phyloP scores from a whole-genome alignment of 1,284 basidiomycete species.

The Tetrapyrgos nigripes region DNA sequence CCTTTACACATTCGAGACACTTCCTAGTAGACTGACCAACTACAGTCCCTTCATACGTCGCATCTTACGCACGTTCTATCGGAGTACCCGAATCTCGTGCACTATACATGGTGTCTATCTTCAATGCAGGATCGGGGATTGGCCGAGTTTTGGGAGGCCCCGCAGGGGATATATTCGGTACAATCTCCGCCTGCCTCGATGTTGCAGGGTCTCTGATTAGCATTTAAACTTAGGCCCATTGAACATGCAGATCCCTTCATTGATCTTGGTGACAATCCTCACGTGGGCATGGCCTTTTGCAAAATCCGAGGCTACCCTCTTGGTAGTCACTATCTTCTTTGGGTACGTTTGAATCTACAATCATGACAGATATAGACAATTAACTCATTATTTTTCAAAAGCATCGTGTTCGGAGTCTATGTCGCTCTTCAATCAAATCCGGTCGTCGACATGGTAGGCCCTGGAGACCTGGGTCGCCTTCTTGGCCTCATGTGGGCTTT shows the following conservation, averaged over 20 bases:
- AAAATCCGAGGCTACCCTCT: conserved; percentile 38
- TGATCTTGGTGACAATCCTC: conserved; percentile 47
- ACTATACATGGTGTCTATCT: conserved; percentile 57
- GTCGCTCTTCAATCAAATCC: conserved; percentile 56
- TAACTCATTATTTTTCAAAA: conserved; percentile 24
- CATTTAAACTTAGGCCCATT: conserved; percentile 41
- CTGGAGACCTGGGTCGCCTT: conserved; percentile 63
- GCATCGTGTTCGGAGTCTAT: conserved; percentile 57
- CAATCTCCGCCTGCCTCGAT: background rate
- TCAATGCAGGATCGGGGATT: conserved; percentile 50
- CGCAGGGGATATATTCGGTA: conserved; percentile 47
- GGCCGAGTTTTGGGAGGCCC: conserved; percentile 48
- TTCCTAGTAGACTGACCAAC: background rate
- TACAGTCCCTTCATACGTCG: conserved; percentile 55
- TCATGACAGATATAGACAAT: background rate
- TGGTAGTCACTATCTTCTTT: conserved; percentile 52
- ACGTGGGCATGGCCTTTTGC: conserved; percentile 62
- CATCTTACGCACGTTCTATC: conserved; percentile 45
- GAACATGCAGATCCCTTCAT: conserved; percentile 56
- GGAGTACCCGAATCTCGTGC: conserved; percentile 51
- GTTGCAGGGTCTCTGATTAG: background rate
- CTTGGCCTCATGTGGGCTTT: conserved; percentile 64
- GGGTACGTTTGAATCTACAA: conserved; percentile 41
- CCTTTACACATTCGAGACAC: background rate
- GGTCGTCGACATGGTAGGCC: conserved; percentile 57